Conservation (phyloP, 163 green algal genomes). For the Prototheca wickerhamii region DNA sequence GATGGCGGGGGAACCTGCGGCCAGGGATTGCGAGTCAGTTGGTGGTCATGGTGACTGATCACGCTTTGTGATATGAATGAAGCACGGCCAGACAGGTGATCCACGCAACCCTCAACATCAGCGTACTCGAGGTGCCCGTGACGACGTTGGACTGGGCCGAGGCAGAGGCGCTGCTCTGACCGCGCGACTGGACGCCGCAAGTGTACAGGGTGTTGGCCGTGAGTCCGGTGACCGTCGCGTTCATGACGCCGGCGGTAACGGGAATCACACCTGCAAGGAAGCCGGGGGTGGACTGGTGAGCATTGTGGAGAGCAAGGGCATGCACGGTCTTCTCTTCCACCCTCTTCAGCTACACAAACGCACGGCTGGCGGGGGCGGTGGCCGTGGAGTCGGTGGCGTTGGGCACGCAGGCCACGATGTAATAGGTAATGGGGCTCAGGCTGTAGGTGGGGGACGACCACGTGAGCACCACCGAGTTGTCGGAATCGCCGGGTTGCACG, state of each 20-base stretch:
- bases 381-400: background rate
- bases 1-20: background rate
- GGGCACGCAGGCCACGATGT: background rate
- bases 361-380: background rate
- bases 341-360: background rate
- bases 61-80: background rate
- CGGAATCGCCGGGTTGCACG: background rate
- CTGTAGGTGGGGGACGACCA: background rate
- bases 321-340: no score
- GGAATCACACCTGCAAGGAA: background rate
- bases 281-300: no score
- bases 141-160: background rate
- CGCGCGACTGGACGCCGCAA: background rate
- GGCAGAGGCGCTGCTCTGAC: background rate
- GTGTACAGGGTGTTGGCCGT: background rate
- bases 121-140: background rate
- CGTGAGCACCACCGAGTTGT: background rate
- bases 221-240: background rate
- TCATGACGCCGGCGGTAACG: background rate
- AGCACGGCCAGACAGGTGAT: background rate
- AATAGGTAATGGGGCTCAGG: background rate
- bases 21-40: background rate
- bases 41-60: background rate
- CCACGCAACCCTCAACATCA: background rate
- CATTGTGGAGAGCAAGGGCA: no score